Evolutionary conservation across 176 grass and related monocot genomes (phyloP).

Genomic region (Cymbopogon citratus): DNA sequence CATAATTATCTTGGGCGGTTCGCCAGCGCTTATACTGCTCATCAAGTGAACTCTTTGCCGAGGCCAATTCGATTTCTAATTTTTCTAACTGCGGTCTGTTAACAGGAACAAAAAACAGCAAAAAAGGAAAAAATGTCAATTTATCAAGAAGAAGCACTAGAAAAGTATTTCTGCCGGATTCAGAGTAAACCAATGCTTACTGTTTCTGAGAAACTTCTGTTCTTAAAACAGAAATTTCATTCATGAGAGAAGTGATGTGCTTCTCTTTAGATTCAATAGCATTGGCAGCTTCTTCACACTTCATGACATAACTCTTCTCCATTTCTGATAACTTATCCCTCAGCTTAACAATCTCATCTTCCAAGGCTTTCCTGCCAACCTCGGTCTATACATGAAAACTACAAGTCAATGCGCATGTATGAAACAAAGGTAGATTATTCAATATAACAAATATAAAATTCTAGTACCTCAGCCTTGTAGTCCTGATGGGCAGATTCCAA

Average conservation of each 20-base stretch:
- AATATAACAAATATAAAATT: constrained; percentile 12
- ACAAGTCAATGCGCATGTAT: constrained; percentile 14
- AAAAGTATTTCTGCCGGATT: background rate
- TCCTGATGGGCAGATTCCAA: constrained; percentile 72
- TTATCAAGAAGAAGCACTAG: background rate
- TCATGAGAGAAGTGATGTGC: constrained; percentile 52
- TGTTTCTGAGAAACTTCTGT: constrained; percentile 64
- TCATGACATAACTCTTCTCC: constrained; percentile 68
- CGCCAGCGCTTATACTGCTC: constrained; percentile 79
- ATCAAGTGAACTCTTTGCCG: constrained; percentile 71
- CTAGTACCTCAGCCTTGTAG: constrained; percentile 79
- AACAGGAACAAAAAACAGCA: constrained; percentile 10
- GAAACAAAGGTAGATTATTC: background rate
- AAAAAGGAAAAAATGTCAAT: constrained; percentile 16
- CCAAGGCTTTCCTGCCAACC: constrained; percentile 56
- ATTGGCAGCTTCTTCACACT: constrained; percentile 65
- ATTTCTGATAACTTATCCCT: constrained; percentile 71
- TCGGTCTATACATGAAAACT: constrained; percentile 52
- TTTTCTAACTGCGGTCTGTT: constrained; percentile 50
- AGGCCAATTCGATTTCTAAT: constrained; percentile 62
- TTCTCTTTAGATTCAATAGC: constrained; percentile 82
- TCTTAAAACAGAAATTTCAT: constrained; percentile 58
- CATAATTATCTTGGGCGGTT: constrained; percentile 79
- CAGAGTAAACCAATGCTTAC: constrained; percentile 42
- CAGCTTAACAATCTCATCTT: constrained; percentile 69